Base-by-base conservation (phyloP, 2,329 filamentous ascomycete species). In the Dothistroma pini region DNA sequence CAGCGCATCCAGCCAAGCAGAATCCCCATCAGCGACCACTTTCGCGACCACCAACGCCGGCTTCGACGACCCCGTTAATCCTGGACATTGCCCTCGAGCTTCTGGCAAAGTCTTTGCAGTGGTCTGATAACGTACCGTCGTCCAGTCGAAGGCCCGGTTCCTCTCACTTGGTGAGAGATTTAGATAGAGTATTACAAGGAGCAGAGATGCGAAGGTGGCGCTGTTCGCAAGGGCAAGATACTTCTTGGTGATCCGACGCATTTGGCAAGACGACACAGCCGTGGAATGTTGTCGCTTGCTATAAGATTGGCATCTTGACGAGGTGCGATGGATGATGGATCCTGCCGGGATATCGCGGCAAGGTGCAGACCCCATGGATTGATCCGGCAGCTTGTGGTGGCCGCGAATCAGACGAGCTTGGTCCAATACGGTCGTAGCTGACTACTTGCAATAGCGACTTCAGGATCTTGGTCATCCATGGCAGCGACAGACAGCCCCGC, bases 11-110 rank as follows among this genome's bases (percentile, higher is more conserved):
- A 80, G 70, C 80, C 80, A 82, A 53, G 65, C 67, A 1, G 72
- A 55, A 56, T 76, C 74, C 6, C 78, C 78, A 57, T 82, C 79
- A 22, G 68, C 63, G 31, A 78, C 72, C 7, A 70, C 66, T 47
- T 75, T 73, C 0, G 79, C 76, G 0, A 82, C 77, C 3, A 82
- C 70, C 21, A 82, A 68, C 1, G 75, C 79, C 2, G 80, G 79
- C 63, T 80, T 81, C 4, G 68, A 68, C 44, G 66, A 71, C 1
- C 63, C 61, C 32, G 69, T 60, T 2, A 82, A 70, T 0, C 76
- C 75, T 1, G 78, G 78, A 67, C 80, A 82, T 56, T 72, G 64
- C 31, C 80, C 80, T 47, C 73, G 74, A 50, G 75, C 57, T n/a
- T 63, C 57, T 11, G 70, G 69, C 2, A 76, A 66, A 4, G 64